Evolutionary conservation across 805 yeast genomes (phyloP).

Genomic region (Wickerhamiella sorbophila): DNA sequence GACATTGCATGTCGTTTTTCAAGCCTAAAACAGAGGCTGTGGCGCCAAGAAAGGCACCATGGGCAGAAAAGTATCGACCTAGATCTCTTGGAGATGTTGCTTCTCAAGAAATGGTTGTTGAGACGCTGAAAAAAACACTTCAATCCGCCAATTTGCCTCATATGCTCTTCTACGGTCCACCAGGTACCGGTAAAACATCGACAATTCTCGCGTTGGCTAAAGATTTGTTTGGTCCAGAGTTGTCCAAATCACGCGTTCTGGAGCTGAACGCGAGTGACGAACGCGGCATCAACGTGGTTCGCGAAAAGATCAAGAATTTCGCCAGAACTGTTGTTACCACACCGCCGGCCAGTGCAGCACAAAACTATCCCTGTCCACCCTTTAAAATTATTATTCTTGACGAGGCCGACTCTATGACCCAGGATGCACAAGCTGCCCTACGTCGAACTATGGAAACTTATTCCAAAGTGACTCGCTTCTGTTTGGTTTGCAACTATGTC

Average conservation of each 20-base stretch:
- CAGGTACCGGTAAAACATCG: conserved; percentile 88
- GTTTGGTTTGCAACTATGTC: conserved; percentile 89
- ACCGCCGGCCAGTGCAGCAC: conserved; percentile 53
- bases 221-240: conserved; percentile 81
- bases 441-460: conserved; percentile 59
- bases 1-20: conserved; percentile 13
- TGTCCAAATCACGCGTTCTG: conserved; percentile 74
- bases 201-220: conserved; percentile 76
- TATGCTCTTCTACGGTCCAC: conserved; percentile 85
- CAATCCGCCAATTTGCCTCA: conserved; percentile 61
- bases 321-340: conserved; percentile 76
- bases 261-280: conserved; percentile 96
- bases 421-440: conserved; percentile 85
- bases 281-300: conserved; percentile 94
- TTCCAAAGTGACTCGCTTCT: conserved; percentile 80
- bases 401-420: conserved; percentile 94
- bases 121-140: conserved; percentile 64
- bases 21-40: conserved; percentile 6
- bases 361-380: conserved; percentile 88
- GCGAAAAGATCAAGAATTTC: conserved; percentile 91
- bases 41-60: conserved; percentile 17
- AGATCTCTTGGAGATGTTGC: conserved; percentile 72
- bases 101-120: conserved; percentile 82
- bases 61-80: conserved; percentile 48
- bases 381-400: conserved; percentile 84